Percentiles rank a stretch among this genome's conserved stretches.
Conservation (phyloP, 192 early-diverging fungal genomes). For the Linnemannia schmuckeri region DNA sequence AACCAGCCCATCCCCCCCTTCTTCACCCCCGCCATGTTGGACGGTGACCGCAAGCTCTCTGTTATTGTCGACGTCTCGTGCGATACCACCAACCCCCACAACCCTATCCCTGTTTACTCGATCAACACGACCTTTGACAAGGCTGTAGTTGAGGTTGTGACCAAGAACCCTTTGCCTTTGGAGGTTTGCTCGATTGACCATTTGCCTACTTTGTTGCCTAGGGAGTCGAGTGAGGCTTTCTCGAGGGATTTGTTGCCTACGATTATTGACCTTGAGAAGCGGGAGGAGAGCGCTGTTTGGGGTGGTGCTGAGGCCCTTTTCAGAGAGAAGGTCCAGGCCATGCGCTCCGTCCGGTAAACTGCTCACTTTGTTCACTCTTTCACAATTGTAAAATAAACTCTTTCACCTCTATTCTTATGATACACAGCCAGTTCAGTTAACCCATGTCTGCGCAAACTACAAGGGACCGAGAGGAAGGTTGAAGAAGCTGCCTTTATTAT, state of each 20-base stretch:
- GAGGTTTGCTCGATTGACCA: constrained; percentile 98
- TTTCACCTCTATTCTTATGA: constrained; percentile 9
- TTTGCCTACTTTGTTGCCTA: constrained; percentile 92
- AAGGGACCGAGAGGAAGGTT: neutral
- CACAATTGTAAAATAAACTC: constrained; percentile 15
- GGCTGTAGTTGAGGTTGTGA: constrained; percentile 79
- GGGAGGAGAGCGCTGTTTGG: constrained; percentile 82
- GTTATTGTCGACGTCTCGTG: constrained; percentile 96
- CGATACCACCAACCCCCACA: constrained; percentile 97
- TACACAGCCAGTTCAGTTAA: neutral
- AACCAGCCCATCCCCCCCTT: constrained; percentile 94
- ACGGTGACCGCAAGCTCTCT: constrained; percentile 76
- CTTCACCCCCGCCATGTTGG: constrained; percentile 85
- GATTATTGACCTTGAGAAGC: constrained; percentile 78
- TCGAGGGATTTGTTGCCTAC: constrained; percentile 87
- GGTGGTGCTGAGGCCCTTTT: constrained; percentile 86
- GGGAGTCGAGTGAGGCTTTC: constrained; percentile 93
- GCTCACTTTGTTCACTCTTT: neutral
- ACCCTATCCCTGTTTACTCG: constrained; percentile 96
- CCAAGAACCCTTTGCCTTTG: constrained; percentile 74
- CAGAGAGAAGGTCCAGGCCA: constrained; percentile 74
- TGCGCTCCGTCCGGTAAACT: constrained; percentile 20
- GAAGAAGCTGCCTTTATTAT: neutral
- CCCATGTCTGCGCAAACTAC: neutral
- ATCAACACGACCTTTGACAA: constrained; percentile 96